Conservation (phyloP, 345 rosid genomes). For the Pugionium dolabratum region DNA sequence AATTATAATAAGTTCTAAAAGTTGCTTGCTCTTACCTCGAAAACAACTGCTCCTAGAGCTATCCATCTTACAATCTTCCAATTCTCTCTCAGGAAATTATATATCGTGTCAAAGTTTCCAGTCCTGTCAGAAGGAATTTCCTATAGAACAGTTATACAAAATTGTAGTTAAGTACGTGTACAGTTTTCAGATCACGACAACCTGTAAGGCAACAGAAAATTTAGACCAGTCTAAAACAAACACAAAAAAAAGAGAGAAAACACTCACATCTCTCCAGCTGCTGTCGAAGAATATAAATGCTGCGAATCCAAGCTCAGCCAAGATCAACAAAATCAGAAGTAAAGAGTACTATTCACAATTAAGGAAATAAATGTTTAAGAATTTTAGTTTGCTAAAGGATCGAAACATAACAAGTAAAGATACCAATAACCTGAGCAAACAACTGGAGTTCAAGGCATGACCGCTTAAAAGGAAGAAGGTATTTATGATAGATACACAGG, state of each 20-base stretch:
- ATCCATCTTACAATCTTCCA: constrained; percentile 89
- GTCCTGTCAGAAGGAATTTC: constrained; percentile 83
- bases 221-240: neutral
- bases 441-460: neutral
- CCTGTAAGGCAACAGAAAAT: neutral
- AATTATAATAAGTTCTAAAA: neutral
- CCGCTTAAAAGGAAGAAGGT: neutral
- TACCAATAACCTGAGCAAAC: constrained; percentile 9
- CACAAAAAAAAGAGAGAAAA: neutral
- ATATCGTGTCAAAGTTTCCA: constrained; percentile 74
- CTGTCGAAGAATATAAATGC: constrained; percentile 90
- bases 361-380: constrained; percentile 52
- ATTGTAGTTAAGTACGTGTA: constrained; percentile 15
- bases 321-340: constrained; percentile 76
- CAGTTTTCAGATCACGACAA: constrained; percentile 11
- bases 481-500: neutral
- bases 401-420: neutral
- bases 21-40: constrained; percentile 63
- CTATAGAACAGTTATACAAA: constrained; percentile 42
- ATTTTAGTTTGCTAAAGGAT: constrained; percentile 12
- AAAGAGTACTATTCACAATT: constrained; percentile 67
- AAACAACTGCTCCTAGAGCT: constrained; percentile 80
- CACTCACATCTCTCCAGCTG: constrained; percentile 81
- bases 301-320: constrained; percentile 85
- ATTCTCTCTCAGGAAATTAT: constrained; percentile 69